Evolutionary conservation across 805 yeast genomes (phyloP), one percentile per base, ranked within the genome.

Genomic region (Kodamaea leandrae): DNA sequence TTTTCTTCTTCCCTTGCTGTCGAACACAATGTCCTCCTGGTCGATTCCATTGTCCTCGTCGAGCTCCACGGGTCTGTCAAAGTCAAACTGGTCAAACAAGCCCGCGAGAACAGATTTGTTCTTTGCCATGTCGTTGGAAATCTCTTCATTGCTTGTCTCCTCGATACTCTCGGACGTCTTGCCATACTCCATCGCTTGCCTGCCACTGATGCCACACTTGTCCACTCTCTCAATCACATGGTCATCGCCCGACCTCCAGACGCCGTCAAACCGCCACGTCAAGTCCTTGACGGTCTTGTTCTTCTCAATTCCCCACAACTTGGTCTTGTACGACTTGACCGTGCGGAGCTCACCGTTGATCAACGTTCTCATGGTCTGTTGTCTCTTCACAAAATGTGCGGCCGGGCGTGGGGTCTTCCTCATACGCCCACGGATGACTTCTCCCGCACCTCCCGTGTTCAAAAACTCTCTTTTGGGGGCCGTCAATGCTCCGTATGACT

Each of bases 271-370:
- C 40, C 69, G 67, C 61, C 71, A 76, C 0, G 83, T 85, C 49
- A 89, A 68, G 50, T 83, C 93, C 24, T 74, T 71, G 2, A 72
- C 58, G 2, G 72, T 67, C 52, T 76, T 82, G 47, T 77, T 74
- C 64, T 85, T 86, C 49, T 85, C 89, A 46, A 78, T 74, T 3
- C 98, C 98, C 99, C 99, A 91, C 29, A 93, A 72, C 57, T 89
- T 89, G 23, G 82, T 78, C 63, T 89, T 88, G 51, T 74, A 75
- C 49, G 82, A 68, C 51, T 77, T 77, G 42, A 84, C 62, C 4
- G 69, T 68, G 59, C 77, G 80, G 39, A 78, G 62, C 34, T 63
- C 74, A 5, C 82, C 87, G 52, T 75, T 78, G 44, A 76, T 71
- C 45, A 67, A 70, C 2, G 83, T 72, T 50, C 97, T 72, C 47